Percentiles rank a stretch among this genome's conserved stretches.
Evolutionary conservation across 257 asterid genomes (phyloP).

Genomic region (Penstemon davidsonii): DNA sequence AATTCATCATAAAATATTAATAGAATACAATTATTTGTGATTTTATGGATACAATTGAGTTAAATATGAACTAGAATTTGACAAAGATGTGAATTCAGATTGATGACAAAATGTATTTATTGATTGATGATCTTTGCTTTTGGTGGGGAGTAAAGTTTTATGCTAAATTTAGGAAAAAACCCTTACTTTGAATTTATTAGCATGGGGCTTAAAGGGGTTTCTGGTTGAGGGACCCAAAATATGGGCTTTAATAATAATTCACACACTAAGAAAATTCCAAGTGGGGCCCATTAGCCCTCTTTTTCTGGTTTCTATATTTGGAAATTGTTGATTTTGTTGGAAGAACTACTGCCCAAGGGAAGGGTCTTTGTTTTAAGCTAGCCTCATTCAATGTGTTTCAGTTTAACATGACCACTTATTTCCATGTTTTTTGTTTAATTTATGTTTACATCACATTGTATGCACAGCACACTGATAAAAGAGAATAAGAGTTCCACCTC

Average conservation of each 20-base stretch:
- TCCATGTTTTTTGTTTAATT: too few relatives aligned
- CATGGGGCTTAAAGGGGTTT: constrained; percentile 20
- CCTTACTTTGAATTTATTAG: constrained; percentile 16
- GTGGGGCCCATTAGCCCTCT: constrained; percentile 31
- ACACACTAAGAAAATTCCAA: background rate
- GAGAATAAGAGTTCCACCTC: too few relatives aligned
- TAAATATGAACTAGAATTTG: background rate
- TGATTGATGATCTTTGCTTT: constrained; percentile 19
- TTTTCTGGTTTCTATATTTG: constrained; percentile 36
- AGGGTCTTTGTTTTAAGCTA: constrained; percentile 22
- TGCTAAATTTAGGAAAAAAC: constrained; percentile 26
- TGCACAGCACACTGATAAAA: too few relatives aligned
- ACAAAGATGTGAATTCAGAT: background rate
- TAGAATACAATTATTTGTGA: too few relatives aligned
- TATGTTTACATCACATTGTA: too few relatives aligned
- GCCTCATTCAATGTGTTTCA: too few relatives aligned
- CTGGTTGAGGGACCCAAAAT: constrained; percentile 25
- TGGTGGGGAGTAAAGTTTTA: constrained; percentile 20
- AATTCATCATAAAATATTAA: background rate
- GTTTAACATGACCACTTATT: constrained; percentile 28
- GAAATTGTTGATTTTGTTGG: constrained; percentile 39
- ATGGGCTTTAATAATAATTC: constrained; percentile 26
- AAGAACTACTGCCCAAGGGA: constrained; percentile 31
- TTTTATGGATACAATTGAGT: background rate
- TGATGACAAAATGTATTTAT: constrained; percentile 18